Evolutionary conservation across 2,329 filamentous ascomycete species (phyloP).

Genomic region (Trichoderma pleuroti): DNA sequence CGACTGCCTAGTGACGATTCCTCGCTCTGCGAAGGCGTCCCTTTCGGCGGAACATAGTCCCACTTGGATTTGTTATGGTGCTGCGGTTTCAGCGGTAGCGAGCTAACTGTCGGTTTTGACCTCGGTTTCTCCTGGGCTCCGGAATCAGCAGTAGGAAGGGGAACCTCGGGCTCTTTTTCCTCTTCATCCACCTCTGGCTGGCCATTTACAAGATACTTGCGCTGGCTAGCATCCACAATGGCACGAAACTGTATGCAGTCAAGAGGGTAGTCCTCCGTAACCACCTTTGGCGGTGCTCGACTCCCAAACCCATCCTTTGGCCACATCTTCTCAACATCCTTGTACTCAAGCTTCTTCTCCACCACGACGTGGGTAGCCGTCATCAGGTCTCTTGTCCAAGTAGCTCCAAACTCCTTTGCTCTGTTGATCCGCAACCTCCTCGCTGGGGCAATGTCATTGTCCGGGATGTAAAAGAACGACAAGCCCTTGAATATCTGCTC

Average conservation of each 20-base stretch:
- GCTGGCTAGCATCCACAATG: slow-evolving; percentile 56
- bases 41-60: slow-evolving; percentile 37
- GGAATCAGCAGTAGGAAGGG: not conserved
- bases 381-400: slow-evolving; percentile 59
- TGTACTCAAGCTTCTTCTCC: slow-evolving; percentile 64
- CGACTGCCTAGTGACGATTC: slow-evolving; percentile 29
- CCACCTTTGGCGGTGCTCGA: slow-evolving; percentile 47
- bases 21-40: slow-evolving; percentile 37
- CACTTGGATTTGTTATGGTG: slow-evolving; percentile 36
- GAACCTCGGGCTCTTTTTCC: not conserved
- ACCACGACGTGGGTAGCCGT: slow-evolving; percentile 75
- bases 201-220: slow-evolving; percentile 57
- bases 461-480: slow-evolving; percentile 76
- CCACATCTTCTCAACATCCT: slow-evolving; percentile 55
- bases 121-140: not conserved
- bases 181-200: slow-evolving; percentile 25
- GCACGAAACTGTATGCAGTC: slow-evolving; percentile 61
- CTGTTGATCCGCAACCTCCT: slow-evolving; percentile 71
- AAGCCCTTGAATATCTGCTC: slow-evolving; percentile 58
- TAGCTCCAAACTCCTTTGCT: slow-evolving; percentile 70
- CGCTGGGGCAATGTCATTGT: slow-evolving; percentile 66
- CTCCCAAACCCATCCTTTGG: slow-evolving; percentile 20
- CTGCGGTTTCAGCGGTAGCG: slow-evolving; percentile 49
- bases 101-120: slow-evolving; percentile 30
- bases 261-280: slow-evolving; percentile 65